These are phyloP conservation scores for Megacollybia marginata DNA, from an alignment of 768 basidiomycete species.

Conservation along the genomic window DNA sequence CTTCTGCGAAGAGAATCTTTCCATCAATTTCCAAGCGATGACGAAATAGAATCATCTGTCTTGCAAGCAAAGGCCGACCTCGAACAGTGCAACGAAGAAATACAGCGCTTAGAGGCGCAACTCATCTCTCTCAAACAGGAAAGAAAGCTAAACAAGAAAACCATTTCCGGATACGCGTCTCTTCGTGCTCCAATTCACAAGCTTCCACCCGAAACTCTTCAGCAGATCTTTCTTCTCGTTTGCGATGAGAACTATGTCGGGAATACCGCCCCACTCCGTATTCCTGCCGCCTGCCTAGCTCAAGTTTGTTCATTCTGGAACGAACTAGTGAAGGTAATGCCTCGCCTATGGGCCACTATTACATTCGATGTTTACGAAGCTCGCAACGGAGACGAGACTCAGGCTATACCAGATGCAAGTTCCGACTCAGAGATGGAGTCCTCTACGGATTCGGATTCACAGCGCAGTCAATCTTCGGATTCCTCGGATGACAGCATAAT, in stretches of 20 bases:
- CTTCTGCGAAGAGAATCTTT: neutral
- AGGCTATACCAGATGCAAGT: neutral
- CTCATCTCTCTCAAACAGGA: neutral
- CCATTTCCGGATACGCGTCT: neutral
- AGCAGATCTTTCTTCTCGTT: neutral
- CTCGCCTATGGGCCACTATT: no score
- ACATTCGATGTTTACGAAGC: no score
- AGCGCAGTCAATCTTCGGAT: no score
- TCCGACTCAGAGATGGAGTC: neutral
- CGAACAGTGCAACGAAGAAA: neutral
- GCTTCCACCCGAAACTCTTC: neutral
- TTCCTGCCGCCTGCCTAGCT: neutral
- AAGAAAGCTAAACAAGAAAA: neutral
- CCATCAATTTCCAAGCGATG: neutral
- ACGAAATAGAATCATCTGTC: neutral
- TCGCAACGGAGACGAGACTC: no score
- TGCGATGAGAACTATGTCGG: neutral
- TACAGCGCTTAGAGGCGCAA: neutral
- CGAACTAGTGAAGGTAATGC: neutral
- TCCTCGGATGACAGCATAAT: no score
- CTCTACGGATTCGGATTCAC: no score
- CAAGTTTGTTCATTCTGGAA: neutral
- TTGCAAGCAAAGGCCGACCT: neutral
- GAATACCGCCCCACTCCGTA: neutral
- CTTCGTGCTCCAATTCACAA: neutral